Evolutionary conservation across 176 grass and related monocot genomes (phyloP), one percentile per base, ranked within the genome.

Genomic region (Guadua angustifolia): DNA sequence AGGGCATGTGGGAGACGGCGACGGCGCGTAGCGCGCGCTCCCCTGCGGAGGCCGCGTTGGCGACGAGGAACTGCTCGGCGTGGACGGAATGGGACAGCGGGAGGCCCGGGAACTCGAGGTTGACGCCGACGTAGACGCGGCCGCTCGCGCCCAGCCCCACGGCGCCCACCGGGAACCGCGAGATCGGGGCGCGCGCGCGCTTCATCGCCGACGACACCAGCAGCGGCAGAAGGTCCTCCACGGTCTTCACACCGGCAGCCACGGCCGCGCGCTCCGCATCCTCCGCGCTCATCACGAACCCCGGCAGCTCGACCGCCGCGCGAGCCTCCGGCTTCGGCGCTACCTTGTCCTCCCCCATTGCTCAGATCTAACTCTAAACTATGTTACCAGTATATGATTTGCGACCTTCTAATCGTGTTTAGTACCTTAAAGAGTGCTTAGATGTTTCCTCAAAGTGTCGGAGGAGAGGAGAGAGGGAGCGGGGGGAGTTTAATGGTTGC

Each of bases 1-100:
- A 98, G 25, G 95, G 95, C 86, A 95, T 89, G 79, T 92, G 87
- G 18, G 95, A 98, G 52, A 98, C 95, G 53, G 95, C 95, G 80
- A 98, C 66, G 91, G 84, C 94, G 60, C 79, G 90, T 7, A 98
- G 92, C 61, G 70, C 87, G 35, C 59, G 0, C 85, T 98, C 95
- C 26, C 92, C 92, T n/a, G 86, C 88, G 12, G 92, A 92, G 1
- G 91, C 91, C 4, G 90, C 91, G 91, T 98, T 98, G 33, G 88
- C 87, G 59, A 98, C 74, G 3, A 98, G 87, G 79, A 95, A 98
- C 62, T 98, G 95, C 73, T 98, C 95, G 4, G 95, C 95, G 78
- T 98, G 95, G 32, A 98, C 93, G 60, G 71, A 70, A 43, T 98
- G 90, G 62, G 88, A 77, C 13, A 98, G 70, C 15, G 95, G 95